Evolutionary conservation across 2,329 filamentous ascomycete genomes (phyloP).

Genomic region (Paecilomyces formosus): DNA sequence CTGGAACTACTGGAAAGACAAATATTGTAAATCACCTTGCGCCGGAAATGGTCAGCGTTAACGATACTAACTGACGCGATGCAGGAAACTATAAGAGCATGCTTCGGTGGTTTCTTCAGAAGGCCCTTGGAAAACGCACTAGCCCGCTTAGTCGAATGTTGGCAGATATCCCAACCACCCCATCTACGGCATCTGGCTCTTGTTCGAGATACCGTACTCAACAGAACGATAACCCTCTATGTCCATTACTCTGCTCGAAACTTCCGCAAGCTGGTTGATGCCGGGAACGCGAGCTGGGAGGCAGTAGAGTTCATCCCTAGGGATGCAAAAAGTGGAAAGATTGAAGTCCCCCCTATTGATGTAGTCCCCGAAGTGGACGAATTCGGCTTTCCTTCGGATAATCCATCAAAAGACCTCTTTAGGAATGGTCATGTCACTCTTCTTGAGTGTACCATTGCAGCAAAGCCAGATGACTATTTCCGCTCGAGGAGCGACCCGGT

Average conservation of each 20-base stretch:
- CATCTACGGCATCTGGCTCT: constrained; percentile 51
- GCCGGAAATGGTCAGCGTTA: neutral
- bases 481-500: constrained; percentile 27
- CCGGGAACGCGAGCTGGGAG: constrained; percentile 45
- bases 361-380: constrained; percentile 32
- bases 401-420: constrained; percentile 25
- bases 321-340: constrained; percentile 20
- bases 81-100: constrained; percentile 32
- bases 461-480: constrained; percentile 25
- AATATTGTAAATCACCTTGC: constrained; percentile 29
- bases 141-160: constrained; percentile 46
- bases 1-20: constrained; percentile 44
- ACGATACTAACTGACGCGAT: neutral
- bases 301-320: constrained; percentile 37
- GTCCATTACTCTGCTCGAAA: constrained; percentile 48
- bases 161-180: constrained; percentile 51
- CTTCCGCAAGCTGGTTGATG: constrained; percentile 47
- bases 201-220: constrained; percentile 46
- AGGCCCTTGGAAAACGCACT: constrained; percentile 49
- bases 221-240: constrained; percentile 43
- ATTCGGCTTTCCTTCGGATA: constrained; percentile 40
- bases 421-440: constrained; percentile 37
- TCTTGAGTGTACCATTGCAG: constrained; percentile 27
- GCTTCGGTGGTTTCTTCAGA: constrained; percentile 46
- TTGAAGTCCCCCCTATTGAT: constrained; percentile 21